These are phyloP conservation scores for Thermothelomyces thermophilus DNA, from an alignment of 2,329 filamentous ascomycete species.

Conservation along the genomic window DNA sequence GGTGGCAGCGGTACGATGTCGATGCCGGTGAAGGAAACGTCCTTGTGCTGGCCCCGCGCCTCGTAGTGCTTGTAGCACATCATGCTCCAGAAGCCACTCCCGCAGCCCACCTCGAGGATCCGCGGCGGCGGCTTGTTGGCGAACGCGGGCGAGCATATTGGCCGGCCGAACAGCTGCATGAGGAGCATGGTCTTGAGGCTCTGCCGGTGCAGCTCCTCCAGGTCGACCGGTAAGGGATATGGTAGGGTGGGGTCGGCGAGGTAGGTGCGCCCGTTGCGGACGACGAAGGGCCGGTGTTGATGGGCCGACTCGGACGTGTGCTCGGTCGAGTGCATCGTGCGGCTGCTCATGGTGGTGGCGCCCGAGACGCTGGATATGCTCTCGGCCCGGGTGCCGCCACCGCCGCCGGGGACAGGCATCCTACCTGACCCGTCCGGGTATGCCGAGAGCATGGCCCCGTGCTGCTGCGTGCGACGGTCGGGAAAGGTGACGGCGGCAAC, in stretches of 20 bases:
- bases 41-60: constrained; percentile 53
- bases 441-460: constrained; percentile 33
- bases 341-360: constrained; percentile 36
- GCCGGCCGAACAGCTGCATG: constrained; percentile 72
- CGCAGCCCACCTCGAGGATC: constrained; percentile 82
- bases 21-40: constrained; percentile 73
- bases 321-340: constrained; percentile 45
- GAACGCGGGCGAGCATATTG: constrained; percentile 66
- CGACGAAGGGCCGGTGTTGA: constrained; percentile 51
- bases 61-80: constrained; percentile 77
- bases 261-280: constrained; percentile 76
- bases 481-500: constrained; percentile 12
- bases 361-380: constrained; percentile 43
- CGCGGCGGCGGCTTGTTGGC: constrained; percentile 62
- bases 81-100: constrained; percentile 83
- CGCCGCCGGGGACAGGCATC: constrained; percentile 1
- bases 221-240: constrained; percentile 85
- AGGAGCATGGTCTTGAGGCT: constrained; percentile 75
- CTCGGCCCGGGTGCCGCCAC: constrained; percentile 33
- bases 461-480: constrained; percentile 28
- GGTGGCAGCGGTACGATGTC: constrained; percentile 62
- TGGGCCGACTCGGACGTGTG: constrained; percentile 34
- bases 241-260: constrained; percentile 63
- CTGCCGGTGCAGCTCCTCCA: constrained; percentile 81
- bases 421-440: constrained; percentile 16